A percentile compares a stretch with the other conserved stretches of the same genome.
phyloP scores from a whole-genome alignment of 345 rosid species.

The Microthlaspi erraticum region DNA sequence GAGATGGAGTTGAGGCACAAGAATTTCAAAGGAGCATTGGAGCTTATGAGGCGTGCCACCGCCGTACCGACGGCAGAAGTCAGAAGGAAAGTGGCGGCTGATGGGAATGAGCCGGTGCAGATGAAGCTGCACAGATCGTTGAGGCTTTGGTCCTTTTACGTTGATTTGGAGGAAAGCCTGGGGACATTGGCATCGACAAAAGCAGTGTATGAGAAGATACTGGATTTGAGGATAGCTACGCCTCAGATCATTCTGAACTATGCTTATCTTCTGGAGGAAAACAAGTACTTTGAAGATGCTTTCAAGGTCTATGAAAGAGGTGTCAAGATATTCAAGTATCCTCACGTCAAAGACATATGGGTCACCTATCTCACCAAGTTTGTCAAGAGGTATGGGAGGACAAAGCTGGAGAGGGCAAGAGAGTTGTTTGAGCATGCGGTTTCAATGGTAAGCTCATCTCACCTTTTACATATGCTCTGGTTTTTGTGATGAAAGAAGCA shows the following conservation, averaged over 20 bases:
- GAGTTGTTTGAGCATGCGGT: slow-evolving; percentile 95
- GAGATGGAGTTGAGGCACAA: slow-evolving; percentile 93
- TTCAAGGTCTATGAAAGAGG: slow-evolving; percentile 98
- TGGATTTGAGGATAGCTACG: slow-evolving; percentile 94
- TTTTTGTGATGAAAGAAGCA: slow-evolving; percentile 9
- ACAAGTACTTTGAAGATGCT: slow-evolving; percentile 96
- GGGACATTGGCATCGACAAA: slow-evolving; percentile 92
- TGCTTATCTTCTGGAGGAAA: slow-evolving; percentile 87
- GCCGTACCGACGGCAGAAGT: slow-evolving; percentile 98
- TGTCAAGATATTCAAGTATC: slow-evolving; percentile 95
- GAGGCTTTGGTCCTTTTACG: slow-evolving; percentile 93
- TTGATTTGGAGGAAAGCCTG: slow-evolving; percentile 93
- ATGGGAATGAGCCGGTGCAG: slow-evolving; percentile 94
- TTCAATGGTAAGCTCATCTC: slow-evolving; percentile 60
- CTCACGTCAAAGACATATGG: slow-evolving; percentile 97
- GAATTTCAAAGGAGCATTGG: slow-evolving; percentile 85
- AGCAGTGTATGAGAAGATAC: slow-evolving; percentile 87
- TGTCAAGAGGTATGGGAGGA: slow-evolving; percentile 85
- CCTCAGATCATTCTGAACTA: slow-evolving; percentile 94
- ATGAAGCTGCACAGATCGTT: slow-evolving; percentile 87
- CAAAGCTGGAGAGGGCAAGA: slow-evolving; percentile 91
- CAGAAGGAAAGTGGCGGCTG: slow-evolving; percentile 92
- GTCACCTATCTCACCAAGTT: slow-evolving; percentile 89
- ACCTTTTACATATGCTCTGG: slow-evolving; percentile 8
- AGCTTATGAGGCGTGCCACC: slow-evolving; percentile 90